These are phyloP conservation scores for Umbelopsis ramanniana DNA, from an alignment of 192 early-diverging fungal genomes.

Conservation along the genomic window DNA sequence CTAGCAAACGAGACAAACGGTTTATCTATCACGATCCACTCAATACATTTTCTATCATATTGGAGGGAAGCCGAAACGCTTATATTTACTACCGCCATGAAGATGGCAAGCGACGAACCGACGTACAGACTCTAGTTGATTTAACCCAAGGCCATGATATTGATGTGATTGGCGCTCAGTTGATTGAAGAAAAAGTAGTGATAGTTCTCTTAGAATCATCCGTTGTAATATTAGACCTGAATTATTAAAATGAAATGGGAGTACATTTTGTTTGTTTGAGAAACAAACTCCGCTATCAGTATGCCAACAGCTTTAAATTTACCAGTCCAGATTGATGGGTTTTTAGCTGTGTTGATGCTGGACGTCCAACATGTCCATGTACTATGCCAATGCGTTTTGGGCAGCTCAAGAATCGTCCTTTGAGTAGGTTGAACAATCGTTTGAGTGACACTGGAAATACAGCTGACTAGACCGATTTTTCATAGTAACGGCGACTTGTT, in stretches of 20 bases:
- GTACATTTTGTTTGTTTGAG: too few species aligned
- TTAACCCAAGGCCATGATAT: slow-evolving; percentile 43
- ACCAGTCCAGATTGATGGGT: too few species aligned
- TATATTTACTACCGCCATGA: slow-evolving; percentile 52
- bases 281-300: too few species aligned
- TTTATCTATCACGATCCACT: slow-evolving; percentile 62
- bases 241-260: not conserved
- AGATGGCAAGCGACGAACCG: slow-evolving; percentile 34
- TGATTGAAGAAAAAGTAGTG: slow-evolving; percentile 43
- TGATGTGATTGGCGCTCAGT: slow-evolving; percentile 55
- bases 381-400: not conserved
- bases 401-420: not conserved
- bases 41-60: slow-evolving; percentile 47
- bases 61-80: slow-evolving; percentile 56
- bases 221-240: slow-evolving; percentile 18
- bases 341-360: too few species aligned
- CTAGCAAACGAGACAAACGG: slow-evolving; percentile 72
- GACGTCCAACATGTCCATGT: not conserved
- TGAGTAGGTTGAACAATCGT: not conserved
- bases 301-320: too few species aligned
- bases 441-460: too few species aligned
- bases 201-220: slow-evolving; percentile 45
- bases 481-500: not conserved
- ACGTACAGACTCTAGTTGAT: slow-evolving; percentile 51
- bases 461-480: too few species aligned